Conservation (phyloP, 1,284 basidiomycete species). For the Mycena sp. region DNA sequence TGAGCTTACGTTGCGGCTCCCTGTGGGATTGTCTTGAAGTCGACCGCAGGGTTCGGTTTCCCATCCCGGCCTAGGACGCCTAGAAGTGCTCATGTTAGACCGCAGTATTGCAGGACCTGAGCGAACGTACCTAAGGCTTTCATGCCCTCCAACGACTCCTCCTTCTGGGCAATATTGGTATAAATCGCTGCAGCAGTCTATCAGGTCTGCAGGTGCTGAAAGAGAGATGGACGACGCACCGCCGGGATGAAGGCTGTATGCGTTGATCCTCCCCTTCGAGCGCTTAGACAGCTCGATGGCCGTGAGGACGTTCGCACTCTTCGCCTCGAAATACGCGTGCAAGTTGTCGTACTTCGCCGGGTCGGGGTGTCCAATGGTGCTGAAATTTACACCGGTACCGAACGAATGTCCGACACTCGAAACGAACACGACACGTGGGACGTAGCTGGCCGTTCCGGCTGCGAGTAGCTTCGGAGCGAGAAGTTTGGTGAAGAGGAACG, state of each 20-base stretch:
- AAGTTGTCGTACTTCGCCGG: background rate
- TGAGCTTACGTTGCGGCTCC: slow-evolving; percentile 6
- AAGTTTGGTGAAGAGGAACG: slow-evolving; percentile 8
- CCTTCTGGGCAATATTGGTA: slow-evolving; percentile 7
- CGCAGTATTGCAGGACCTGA: background rate
- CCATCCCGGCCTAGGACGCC: background rate
- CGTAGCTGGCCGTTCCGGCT: background rate
- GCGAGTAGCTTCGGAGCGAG: background rate
- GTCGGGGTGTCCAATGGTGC: background rate
- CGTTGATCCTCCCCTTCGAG: slow-evolving; percentile 3
- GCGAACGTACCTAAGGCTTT: background rate
- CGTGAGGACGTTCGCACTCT: background rate
- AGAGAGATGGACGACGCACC: background rate
- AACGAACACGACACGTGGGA: background rate
- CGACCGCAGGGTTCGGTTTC: background rate
- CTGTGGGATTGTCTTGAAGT: slow-evolving; percentile 4
- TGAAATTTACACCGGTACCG: background rate
- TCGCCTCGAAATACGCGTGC: background rate
- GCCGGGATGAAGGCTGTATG: slow-evolving; percentile 9
- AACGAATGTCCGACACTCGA: background rate
- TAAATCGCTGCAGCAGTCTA: background rate
- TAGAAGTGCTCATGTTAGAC: background rate
- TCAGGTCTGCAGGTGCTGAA: background rate
- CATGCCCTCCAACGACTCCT: background rate
- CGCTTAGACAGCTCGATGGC: background rate